phyloP scores from a whole-genome alignment of 179 eudicot genomes.

The Silene coronaria region DNA sequence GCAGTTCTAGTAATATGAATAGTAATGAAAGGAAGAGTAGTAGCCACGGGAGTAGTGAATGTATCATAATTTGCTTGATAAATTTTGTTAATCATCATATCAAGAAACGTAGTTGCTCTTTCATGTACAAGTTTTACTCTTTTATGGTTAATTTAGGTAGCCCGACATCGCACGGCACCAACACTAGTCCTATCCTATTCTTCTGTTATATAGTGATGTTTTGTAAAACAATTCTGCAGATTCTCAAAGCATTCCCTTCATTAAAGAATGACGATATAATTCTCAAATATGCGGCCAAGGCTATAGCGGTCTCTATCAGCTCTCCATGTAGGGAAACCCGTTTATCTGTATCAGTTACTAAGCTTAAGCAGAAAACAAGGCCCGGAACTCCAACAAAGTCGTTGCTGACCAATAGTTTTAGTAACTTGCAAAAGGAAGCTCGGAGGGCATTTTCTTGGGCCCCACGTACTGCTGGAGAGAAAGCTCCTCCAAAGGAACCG shows the following conservation, averaged over 20 bases:
- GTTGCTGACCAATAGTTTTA: conserved; percentile 71
- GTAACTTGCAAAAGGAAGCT: conserved; percentile 88
- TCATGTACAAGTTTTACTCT: no score
- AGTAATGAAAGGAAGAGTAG: no score
- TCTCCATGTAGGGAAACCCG: conserved; percentile 81
- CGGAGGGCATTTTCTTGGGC: conserved; percentile 95
- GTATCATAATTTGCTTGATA: no score
- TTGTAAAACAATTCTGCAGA: conserved; percentile 41
- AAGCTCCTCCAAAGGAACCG: conserved; percentile 64
- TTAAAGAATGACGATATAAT: conserved; percentile 58
- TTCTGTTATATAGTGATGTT: conserved; percentile 8
- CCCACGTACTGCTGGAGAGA: conserved; percentile 68
- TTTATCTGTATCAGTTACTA: conserved; percentile 60
- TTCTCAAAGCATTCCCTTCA: conserved; percentile 80
- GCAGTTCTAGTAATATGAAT: no score
- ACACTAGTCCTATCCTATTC: neutral
- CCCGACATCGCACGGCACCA: no score
- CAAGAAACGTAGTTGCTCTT: no score
- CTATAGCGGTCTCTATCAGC: conserved; percentile 68
- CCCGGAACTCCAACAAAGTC: conserved; percentile 57
- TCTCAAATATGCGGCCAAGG: conserved; percentile 79
- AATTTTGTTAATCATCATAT: no score
- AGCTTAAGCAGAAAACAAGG: conserved; percentile 61
- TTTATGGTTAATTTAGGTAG: no score
- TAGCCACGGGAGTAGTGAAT: no score